phyloP scores from a whole-genome alignment of 2,329 filamentous ascomycete species.

The Curvularia verruculosa region DNA sequence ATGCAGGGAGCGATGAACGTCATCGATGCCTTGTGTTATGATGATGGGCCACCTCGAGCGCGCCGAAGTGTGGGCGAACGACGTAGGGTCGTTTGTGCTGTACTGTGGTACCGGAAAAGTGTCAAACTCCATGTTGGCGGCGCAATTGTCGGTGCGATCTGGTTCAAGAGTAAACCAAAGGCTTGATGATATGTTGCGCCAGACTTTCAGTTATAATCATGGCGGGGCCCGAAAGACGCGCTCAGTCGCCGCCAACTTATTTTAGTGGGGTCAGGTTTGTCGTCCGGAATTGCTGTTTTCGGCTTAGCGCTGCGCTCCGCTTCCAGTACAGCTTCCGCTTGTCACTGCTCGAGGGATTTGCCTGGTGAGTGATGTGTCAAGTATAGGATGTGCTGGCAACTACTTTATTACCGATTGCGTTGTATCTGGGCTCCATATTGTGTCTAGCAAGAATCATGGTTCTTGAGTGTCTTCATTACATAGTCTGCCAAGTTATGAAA shows the following conservation, averaged over 20 bases:
- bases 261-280: background rate
- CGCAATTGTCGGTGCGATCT: background rate
- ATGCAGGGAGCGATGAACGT: constrained; percentile 78
- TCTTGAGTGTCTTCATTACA: too few species aligned
- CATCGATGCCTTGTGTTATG: constrained; percentile 89
- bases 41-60: constrained; percentile 93
- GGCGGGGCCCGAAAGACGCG: background rate
- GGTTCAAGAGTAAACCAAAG: background rate
- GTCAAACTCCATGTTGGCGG: constrained; percentile 28
- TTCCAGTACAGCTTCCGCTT: background rate
- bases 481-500: too few species aligned
- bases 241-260: background rate
- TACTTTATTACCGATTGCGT: too few species aligned
- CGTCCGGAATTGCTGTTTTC: background rate
- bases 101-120: constrained; percentile 66
- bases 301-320: background rate
- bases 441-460: too few species aligned
- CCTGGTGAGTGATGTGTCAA: too few species aligned
- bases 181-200: background rate
- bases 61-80: constrained; percentile 86
- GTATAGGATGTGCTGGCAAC: too few species aligned
- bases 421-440: too few species aligned
- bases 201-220: background rate
- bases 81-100: constrained; percentile 78
- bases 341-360: too few species aligned